A percentile compares a stretch with the other conserved stretches of the same genome.
Evolutionary conservation across 306 rosid species (phyloP).

Genomic region (Trichosanthes cucumerina): DNA sequence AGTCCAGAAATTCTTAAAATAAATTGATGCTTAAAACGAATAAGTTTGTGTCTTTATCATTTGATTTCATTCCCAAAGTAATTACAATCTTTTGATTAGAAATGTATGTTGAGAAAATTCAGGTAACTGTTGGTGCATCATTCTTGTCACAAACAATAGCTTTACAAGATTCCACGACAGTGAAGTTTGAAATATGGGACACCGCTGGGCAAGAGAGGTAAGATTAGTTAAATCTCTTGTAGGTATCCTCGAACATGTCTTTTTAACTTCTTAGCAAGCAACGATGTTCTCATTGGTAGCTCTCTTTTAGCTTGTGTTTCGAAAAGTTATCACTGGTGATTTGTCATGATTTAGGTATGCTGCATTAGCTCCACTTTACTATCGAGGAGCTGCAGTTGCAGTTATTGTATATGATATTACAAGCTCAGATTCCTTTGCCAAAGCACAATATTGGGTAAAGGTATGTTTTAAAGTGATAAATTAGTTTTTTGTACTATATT

Average conservation of each 20-base stretch:
- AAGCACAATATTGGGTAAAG: conserved; percentile 99
- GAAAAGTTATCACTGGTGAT: conserved; percentile 13
- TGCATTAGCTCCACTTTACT: conserved; percentile 91
- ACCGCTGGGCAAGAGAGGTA: conserved; percentile 99
- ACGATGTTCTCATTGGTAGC: neutral
- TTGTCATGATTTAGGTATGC: conserved; percentile 58
- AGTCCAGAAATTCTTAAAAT: neutral
- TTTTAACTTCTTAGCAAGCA: neutral
- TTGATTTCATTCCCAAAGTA: neutral
- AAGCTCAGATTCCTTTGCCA: conserved; percentile 78
- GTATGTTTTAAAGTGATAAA: conserved; percentile 23
- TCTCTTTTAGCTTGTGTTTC: neutral
- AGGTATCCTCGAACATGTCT: neutral
- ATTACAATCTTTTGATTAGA: neutral
- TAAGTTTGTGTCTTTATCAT: neutral
- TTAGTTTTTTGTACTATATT: neutral
- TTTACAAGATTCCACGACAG: conserved; percentile 95
- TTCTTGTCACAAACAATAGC: conserved; percentile 98
- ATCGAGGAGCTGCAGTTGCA: conserved; percentile 95
- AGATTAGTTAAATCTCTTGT: conserved; percentile 2
- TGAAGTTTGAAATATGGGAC: conserved; percentile 99
- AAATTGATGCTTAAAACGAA: neutral
- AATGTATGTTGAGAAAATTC: conserved; percentile 26
- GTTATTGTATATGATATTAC: conserved; percentile 95
- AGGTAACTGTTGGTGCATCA: conserved; percentile 99